Conservation (phyloP, 2,329 filamentous ascomycete species). For the Calonectria hongkongensis region DNA sequence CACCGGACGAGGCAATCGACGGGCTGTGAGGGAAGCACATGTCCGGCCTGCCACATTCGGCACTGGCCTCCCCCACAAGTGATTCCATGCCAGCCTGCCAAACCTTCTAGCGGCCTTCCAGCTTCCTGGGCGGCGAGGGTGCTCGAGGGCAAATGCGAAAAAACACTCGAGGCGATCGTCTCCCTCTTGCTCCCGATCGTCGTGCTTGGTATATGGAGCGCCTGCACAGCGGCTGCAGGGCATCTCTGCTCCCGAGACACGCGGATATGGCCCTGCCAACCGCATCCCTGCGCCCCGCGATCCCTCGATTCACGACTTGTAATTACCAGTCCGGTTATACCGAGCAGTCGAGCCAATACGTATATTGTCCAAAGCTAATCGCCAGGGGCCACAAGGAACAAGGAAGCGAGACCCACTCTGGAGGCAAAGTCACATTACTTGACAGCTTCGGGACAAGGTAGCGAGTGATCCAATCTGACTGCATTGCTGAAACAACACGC, state of each 20-base stretch:
- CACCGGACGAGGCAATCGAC: background rate
- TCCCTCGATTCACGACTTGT: constrained; percentile 9
- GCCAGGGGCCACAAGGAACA: constrained; percentile 21
- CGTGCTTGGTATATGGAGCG: background rate
- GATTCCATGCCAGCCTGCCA: constrained; percentile 22
- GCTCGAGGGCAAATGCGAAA: background rate
- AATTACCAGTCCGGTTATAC: constrained; percentile 17
- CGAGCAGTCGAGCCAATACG: constrained; percentile 3
- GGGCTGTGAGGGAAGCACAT: background rate
- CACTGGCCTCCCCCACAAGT: background rate
- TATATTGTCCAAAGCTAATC: constrained; percentile 23
- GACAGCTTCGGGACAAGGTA: constrained; percentile 27
- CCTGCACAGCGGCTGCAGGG: background rate
- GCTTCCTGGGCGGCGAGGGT: constrained; percentile 1
- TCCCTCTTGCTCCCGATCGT: background rate
- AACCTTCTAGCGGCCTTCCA: constrained; percentile 28
- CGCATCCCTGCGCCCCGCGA: constrained; percentile 5
- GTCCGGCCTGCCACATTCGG: constrained; percentile 3
- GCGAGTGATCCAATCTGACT: constrained; percentile 24
- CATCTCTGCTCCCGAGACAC: background rate
- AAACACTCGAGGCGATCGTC: background rate
- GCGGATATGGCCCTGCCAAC: background rate
- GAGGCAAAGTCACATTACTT: constrained; percentile 25
- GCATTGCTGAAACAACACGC: constrained; percentile 22
- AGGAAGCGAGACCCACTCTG: constrained; percentile 23